Conservation (phyloP, 352 stramenopile species). For the Thalassiosira ordinaria region DNA sequence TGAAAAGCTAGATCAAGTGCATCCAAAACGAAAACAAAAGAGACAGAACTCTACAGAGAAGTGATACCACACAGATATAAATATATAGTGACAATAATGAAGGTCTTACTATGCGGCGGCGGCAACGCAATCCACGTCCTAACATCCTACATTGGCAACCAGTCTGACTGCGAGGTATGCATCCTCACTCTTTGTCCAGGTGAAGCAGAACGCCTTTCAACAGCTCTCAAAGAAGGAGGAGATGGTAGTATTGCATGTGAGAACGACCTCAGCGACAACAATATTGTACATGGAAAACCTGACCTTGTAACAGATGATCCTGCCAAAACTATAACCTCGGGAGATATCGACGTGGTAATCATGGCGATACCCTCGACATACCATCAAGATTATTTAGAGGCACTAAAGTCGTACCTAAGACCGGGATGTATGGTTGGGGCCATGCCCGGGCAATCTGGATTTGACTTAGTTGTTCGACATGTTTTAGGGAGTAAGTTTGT, state of each 20-base stretch:
- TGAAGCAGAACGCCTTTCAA: slow-evolving; percentile 54
- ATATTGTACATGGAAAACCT: slow-evolving; percentile 53
- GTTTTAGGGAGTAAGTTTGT: slow-evolving; percentile 58
- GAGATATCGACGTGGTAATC: slow-evolving; percentile 65
- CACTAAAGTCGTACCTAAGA: slow-evolving; percentile 58
- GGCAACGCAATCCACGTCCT: slow-evolving; percentile 73
- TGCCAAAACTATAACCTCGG: too few species aligned
- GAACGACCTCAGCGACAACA: slow-evolving; percentile 60
- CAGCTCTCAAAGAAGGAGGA: slow-evolving; percentile 51
- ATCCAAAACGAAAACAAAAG: too few species aligned
- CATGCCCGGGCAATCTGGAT: slow-evolving; percentile 67
- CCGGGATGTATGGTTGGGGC: slow-evolving; percentile 55
- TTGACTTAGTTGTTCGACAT: slow-evolving; percentile 62
- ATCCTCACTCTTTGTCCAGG: slow-evolving; percentile 68
- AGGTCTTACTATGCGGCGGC: slow-evolving; percentile 64
- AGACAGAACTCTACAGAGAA: too few species aligned
- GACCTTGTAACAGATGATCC: slow-evolving; percentile 29
- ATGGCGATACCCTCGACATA: slow-evolving; percentile 59
- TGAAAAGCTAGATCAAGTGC: too few species aligned
- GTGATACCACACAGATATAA: too few species aligned
- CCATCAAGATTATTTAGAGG: slow-evolving; percentile 63
- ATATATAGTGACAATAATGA: too few species aligned
- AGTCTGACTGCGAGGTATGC: slow-evolving; percentile 37
- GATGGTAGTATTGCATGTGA: slow-evolving; percentile 58
- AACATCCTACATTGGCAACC: slow-evolving; percentile 29